Base-by-base conservation (phyloP, 306 rosid genomes). In the Vigna radiata region DNA sequence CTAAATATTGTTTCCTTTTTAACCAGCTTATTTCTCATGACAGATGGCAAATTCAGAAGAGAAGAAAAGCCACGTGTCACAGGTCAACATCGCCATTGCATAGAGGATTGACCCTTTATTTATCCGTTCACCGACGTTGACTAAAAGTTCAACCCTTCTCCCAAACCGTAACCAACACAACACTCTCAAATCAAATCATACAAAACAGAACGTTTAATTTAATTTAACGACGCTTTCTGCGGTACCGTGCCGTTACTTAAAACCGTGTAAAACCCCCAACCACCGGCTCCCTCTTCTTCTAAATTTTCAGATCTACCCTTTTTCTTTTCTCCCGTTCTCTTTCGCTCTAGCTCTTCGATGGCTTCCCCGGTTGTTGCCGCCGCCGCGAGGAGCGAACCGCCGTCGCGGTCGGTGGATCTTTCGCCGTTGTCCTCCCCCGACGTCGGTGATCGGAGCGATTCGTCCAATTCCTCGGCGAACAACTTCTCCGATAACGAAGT, bases 391-490 rank as follows among this genome's bases (percentile, higher is more conserved):
- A 77, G 31, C 43, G 89, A 88, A 15, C 77, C 86, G n/a, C 85
- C 85, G 43, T 75, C 61, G 68, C 85, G 62, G n/a, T 16, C 49
- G 9, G 49, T 64, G 77, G 87, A 86, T 39, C 82, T 83, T 16
- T 84, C 91, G 56, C 84, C 89, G 18, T 76, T 88, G 11, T 73
- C 88, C 54, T 62, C 86, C 17, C 67, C 68, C 21, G 83, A 62
- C 68, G 25, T 83, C 50, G 68, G 80, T 50, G 93, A 88, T 86
- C 91, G 86, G 68, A 65, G 58, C 74, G 81, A 74, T 54, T 72
- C 85, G 17, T 61, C 85, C 73, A 65, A 63, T 72, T 85, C 91
- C 47, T 86, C 90, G 12, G 87, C 90, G 54, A 69, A 77, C 49
- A 5, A 43, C 43, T 77, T 27, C 14, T 29, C 62, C 19, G 91